Evolutionary conservation across 768 basidiomycete species (phyloP).

Genomic region (Rhizopogon vulgaris): DNA sequence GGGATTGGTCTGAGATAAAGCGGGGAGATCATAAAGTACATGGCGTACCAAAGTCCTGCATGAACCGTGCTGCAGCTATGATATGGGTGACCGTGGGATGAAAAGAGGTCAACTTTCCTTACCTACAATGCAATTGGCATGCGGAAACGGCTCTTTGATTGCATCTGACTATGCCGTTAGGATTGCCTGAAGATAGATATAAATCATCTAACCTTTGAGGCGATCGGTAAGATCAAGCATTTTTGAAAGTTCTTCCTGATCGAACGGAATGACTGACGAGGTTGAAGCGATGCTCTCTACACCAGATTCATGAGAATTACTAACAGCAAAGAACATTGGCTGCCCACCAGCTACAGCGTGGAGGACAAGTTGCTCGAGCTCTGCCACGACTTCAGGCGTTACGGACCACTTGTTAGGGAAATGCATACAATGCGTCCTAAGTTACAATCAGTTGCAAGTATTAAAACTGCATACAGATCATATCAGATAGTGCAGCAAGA

Average conservation of each 20-base stretch:
- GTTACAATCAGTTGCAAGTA: not conserved
- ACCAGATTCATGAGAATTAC: not conserved
- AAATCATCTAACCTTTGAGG: conserved; percentile 25
- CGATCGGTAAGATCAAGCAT: conserved; percentile 25
- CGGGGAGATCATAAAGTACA: not conserved
- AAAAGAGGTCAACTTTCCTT: not conserved
- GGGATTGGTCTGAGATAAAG: not conserved
- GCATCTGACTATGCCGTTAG: not conserved
- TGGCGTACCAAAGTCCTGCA: conserved; percentile 36
- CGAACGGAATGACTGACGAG: conserved; percentile 32
- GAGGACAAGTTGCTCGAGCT: not conserved
- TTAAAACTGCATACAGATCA: not conserved
- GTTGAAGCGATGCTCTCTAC: conserved; percentile 33
- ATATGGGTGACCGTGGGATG: not conserved
- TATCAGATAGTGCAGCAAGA: not conserved
- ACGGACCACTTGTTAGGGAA: not conserved
- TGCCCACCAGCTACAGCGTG: conserved; percentile 15
- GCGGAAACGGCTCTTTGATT: not conserved
- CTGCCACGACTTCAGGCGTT: not conserved
- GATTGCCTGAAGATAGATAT: not conserved
- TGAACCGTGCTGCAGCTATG: conserved; percentile 30
- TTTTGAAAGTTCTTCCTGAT: conserved; percentile 28
- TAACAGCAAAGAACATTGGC: conserved; percentile 7
- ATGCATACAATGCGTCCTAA: not conserved
- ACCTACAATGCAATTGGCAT: not conserved